Evolutionary conservation across 2,329 filamentous ascomycete genomes (phyloP), one percentile per base, ranked within the genome.

Genomic region (Corniculantispora saksenae): DNA sequence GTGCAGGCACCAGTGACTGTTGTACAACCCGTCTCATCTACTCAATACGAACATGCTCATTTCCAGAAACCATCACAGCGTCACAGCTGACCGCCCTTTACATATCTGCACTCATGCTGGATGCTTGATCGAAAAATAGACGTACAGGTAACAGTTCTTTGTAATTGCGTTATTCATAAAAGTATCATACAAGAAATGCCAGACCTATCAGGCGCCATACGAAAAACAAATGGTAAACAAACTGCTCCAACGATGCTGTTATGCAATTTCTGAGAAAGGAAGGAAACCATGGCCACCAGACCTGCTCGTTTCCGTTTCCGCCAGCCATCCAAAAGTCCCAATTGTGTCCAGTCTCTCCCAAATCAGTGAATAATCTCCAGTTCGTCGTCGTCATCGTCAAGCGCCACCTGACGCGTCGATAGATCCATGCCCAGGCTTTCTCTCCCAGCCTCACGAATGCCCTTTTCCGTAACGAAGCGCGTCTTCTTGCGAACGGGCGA

Each of bases 391-490:
- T 73, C 75, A 67, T 73, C 72, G 57, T 77, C 75, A 53, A 81
- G 70, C 61, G 70, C 69, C 40, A 79, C 72, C 71, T 73, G 75
- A 62, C 76, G 70, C 57, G 72, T 72, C 45, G 67, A 62, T 66
- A 80, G 75, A 60, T 85, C 84, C n/a, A 76, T 80, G 12, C 89
- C 88, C 2, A 93, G 74, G 72, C 90, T 93, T 72, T 93, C 91
- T 66, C 90, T 82, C 1, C 91, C 91, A 4, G 91, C 91, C 76
- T 92, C 90, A 63, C 88, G 85, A 67, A 94, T 93, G 0, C 91
- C 91, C 74, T 89, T 91, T 50, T 88, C 87, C 29, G 91, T 92
- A 48, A 93, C 84, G 72, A 94, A 93, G n/a, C 91, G 83, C 60
- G 91, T 93, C 82, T 92, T 92, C 78, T 92, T 90, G 69, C 85